Base-by-base conservation (phyloP, 768 basidiomycete species). In the Cystofilobasidium macerans region DNA sequence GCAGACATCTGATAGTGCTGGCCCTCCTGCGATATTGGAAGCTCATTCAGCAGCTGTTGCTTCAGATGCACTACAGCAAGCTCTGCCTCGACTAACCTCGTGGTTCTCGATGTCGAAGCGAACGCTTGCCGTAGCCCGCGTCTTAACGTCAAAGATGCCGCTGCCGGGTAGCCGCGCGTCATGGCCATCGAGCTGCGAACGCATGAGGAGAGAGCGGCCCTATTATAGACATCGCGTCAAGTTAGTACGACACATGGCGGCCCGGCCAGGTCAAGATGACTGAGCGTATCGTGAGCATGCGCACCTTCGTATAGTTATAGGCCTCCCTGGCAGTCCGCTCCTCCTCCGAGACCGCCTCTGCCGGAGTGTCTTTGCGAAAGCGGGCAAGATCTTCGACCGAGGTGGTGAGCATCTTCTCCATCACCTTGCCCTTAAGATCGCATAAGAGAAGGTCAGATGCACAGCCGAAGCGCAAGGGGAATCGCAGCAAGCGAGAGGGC, bases 121-220 rank as follows among this genome's bases (percentile, higher is more conserved):
- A 54, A 97, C 85, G 0, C 88, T 83, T 30, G 89, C 75, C 36
- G 85, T 86, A 0, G 91, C 92, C 56, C 94, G 83, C 0, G 94
- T 97, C 76, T 99, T 99, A 77, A 98, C 85, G 73, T 99, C 94
- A 71, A 99, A 99, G 0, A 93, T 85, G 33, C 90, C 91, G 0
- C 85, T 86, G 0, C 91, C 92, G 5, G 93, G 93, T 35, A 98
- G 77, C 48, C 87, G 81, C 16, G 76, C 70, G 72, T 97, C 88
- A 0, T 84, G 77, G 70, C 92, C 90, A 73, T 99, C 94, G 8
- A 99, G 81, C 74, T 99, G 94, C 0, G 93, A 94, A 18, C 94
- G 87, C 86, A 97, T 91, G 30, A 97, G 78, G 69, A 95, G 85
- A 18, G 74, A 73, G 6, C 75, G 69, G 9, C 77, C 78, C 82